These are phyloP conservation scores for Ogataea trehaloabstinens DNA, from an alignment of 805 yeast genomes.

Conservation along the genomic window DNA sequence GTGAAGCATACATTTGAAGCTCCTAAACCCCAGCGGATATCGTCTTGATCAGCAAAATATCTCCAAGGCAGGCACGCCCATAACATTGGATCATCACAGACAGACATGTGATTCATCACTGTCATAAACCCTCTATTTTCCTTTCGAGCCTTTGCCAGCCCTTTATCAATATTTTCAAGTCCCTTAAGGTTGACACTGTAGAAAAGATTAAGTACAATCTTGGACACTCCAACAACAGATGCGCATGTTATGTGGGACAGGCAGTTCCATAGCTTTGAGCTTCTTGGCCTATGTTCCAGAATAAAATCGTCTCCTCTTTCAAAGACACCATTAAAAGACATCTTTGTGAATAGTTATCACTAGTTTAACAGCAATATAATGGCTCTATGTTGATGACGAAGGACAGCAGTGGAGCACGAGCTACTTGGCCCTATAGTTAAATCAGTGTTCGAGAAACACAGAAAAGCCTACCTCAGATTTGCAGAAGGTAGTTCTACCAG, in stretches of 20 bases:
- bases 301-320: slow-evolving; percentile 73
- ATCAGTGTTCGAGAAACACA: too few species aligned
- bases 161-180: slow-evolving; percentile 61
- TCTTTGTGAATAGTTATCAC: too few species aligned
- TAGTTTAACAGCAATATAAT: too few species aligned
- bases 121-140: slow-evolving; percentile 81
- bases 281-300: slow-evolving; percentile 49
- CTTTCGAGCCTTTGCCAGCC: slow-evolving; percentile 55
- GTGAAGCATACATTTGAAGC: slow-evolving; percentile 89
- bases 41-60: slow-evolving; percentile 57
- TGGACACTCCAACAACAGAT: slow-evolving; percentile 62
- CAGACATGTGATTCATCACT: slow-evolving; percentile 90
- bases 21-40: slow-evolving; percentile 90
- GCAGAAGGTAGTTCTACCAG: too few species aligned
- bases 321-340: slow-evolving; percentile 71
- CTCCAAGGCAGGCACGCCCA: slow-evolving; percentile 85
- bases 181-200: slow-evolving; percentile 66
- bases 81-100: slow-evolving; percentile 85
- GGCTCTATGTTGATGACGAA: too few species aligned
- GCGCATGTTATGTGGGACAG: slow-evolving; percentile 69
- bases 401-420: too few species aligned
- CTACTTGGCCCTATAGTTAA: too few species aligned
- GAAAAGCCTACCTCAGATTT: too few species aligned
- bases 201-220: slow-evolving; percentile 54
- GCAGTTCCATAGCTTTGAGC: slow-evolving; percentile 57